Conservation (phyloP, 2,329 filamentous ascomycete species). For the Colletotrichum sp. region DNA sequence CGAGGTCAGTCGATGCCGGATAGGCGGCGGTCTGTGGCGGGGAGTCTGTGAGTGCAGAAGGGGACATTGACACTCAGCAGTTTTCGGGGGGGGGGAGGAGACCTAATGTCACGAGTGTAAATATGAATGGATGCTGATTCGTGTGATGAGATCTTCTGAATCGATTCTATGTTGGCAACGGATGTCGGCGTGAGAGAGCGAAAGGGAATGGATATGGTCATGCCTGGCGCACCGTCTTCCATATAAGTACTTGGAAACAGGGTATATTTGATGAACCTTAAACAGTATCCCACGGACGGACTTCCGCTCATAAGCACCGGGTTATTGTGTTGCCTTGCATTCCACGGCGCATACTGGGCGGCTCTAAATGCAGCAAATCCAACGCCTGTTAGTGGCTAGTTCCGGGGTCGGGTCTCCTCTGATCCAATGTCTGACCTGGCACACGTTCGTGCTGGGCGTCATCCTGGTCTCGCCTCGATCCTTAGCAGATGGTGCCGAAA, state of each 20-base stretch:
- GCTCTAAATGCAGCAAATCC: background rate
- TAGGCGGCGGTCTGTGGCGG: constrained; percentile 49
- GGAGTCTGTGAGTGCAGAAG: constrained; percentile 60
- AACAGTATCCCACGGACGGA: background rate
- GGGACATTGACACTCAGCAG: constrained; percentile 53
- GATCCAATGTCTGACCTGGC: background rate
- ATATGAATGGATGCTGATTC: background rate
- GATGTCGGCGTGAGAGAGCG: too few species aligned
- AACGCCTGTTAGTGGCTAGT: constrained; percentile 1
- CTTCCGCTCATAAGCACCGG: background rate
- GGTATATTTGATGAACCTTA: background rate
- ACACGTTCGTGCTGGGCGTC: background rate
- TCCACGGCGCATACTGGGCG: background rate
- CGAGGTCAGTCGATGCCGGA: constrained; percentile 39
- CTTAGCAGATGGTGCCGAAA: constrained; percentile 1
- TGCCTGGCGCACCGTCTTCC: background rate
- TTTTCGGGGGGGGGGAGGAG: background rate
- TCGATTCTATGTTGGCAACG: background rate
- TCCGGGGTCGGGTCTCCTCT: background rate
- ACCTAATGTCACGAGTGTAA: background rate
- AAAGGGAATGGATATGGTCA: background rate
- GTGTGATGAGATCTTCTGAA: background rate
- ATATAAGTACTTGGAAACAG: background rate
- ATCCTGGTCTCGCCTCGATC: constrained; percentile 1
- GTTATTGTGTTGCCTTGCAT: background rate